These are phyloP conservation scores for Gossypium aridum DNA, from an alignment of 441 rosid species.

Conservation along the genomic window DNA sequence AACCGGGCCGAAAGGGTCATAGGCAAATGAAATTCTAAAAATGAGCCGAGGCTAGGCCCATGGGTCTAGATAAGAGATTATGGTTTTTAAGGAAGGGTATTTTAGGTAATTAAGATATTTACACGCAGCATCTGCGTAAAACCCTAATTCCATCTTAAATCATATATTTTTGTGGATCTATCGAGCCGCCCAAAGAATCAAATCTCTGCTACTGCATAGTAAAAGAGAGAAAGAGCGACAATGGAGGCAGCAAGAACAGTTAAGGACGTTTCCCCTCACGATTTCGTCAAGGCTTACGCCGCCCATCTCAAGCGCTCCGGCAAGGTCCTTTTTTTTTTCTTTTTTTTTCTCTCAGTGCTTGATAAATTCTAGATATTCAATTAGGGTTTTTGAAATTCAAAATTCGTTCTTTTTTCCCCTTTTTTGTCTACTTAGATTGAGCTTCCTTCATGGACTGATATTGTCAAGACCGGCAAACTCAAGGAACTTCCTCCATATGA, in stretches of 20 bases:
- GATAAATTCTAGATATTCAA: neutral
- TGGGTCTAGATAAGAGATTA: neutral
- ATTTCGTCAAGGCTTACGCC: constrained; percentile 46
- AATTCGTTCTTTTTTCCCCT: neutral
- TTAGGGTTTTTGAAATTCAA: neutral
- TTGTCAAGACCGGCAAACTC: constrained; percentile 75
- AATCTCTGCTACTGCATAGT: constrained; percentile 12
- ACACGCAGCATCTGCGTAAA: neutral
- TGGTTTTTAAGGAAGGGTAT: neutral
- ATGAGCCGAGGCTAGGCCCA: no score
- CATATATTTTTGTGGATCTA: neutral
- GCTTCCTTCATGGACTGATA: constrained; percentile 86
- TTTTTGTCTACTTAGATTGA: constrained; percentile 40
- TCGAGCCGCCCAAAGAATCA: neutral
- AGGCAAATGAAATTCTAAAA: no score
- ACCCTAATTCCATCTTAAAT: neutral
- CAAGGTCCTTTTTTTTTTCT: constrained; percentile 20
- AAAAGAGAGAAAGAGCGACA: neutral
- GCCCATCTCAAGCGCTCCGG: constrained; percentile 48
- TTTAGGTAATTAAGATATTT: neutral
- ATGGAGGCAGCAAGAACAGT: constrained; percentile 36
- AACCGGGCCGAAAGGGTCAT: no score
- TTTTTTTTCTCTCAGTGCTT: neutral
- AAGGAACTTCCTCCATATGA: constrained; percentile 97
- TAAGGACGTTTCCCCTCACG: constrained; percentile 45